Evolutionary conservation across 176 grass and related monocot genomes (phyloP).

Genomic region (Eremochloa ophiuroides): DNA sequence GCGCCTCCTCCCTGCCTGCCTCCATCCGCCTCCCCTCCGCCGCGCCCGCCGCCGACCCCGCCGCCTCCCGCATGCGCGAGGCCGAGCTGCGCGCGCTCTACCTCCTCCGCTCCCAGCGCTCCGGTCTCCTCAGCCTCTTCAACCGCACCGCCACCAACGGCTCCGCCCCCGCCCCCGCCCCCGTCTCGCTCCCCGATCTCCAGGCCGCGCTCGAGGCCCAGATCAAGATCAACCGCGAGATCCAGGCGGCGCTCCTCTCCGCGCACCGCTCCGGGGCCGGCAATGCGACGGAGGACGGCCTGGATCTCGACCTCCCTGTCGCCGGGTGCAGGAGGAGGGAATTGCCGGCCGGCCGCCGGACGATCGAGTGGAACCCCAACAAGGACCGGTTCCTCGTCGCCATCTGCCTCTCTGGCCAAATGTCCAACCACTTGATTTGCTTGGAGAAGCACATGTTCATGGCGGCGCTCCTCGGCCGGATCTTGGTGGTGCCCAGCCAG

Average conservation of each 20-base stretch:
- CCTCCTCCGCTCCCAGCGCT: conserved; percentile 74
- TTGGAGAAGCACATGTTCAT: conserved; percentile 99
- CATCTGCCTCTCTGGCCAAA: conserved; percentile 83
- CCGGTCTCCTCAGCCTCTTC: conserved; percentile 60
- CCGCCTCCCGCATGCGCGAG: conserved; percentile 67
- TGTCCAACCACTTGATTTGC: conserved; percentile 99
- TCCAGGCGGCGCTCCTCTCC: conserved; percentile 66
- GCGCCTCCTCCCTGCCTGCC: conserved; percentile 42
- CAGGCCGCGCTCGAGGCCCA: conserved; percentile 59
- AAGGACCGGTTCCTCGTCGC: conserved; percentile 75
- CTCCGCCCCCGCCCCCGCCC: conserved; percentile 12
- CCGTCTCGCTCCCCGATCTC: conserved; percentile 49
- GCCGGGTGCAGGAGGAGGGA: conserved; percentile 51
- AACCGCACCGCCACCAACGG: conserved; percentile 41
- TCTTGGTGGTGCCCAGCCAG: conserved; percentile 70
- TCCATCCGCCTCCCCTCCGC: conserved; percentile 48
- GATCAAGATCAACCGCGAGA: conserved; percentile 88
- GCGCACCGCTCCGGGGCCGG: conserved; percentile 41
- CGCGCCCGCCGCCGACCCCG: conserved; percentile 20
- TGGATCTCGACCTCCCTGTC: conserved; percentile 39
- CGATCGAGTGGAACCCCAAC: conserved; percentile 92
- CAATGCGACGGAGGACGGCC: conserved; percentile 44
- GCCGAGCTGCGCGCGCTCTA: conserved; percentile 76
- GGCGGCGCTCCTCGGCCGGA: conserved; percentile 69
- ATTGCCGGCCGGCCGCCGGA: conserved; percentile 43